Percentiles rank a stretch among this genome's conserved stretches.
Conservation (phyloP, 2,329 filamentous ascomycete species). For the Fusarium setosum region DNA sequence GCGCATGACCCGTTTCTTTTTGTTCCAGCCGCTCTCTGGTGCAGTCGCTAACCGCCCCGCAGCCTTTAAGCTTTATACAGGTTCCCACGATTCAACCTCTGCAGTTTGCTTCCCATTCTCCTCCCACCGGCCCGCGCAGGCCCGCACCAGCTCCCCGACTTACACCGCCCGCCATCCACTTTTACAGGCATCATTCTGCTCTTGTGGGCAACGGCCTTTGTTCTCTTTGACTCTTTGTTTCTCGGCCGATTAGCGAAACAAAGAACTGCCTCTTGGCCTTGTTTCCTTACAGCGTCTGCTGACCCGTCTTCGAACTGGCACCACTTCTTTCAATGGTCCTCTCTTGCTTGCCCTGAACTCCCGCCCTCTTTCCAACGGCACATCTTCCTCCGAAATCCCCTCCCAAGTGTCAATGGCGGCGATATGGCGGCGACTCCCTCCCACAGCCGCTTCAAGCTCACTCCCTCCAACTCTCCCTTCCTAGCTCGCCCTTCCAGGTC, state of each 20-base stretch:
- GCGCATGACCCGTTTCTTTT: constrained; percentile 16
- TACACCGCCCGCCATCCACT: constrained; percentile 43
- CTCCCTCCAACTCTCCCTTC: constrained; percentile 82
- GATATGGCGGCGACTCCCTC: constrained; percentile 69
- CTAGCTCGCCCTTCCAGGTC: constrained; percentile 69
- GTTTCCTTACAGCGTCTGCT: constrained; percentile 1
- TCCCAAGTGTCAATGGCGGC: constrained; percentile 60
- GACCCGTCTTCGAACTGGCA: constrained; percentile 1
- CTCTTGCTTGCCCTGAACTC: constrained; percentile 13
- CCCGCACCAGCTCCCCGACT: constrained; percentile 40
- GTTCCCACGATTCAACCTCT: constrained; percentile 20
- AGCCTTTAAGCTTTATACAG: constrained; percentile 28
- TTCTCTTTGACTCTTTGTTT: constrained; percentile 13
- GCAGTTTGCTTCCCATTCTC: constrained; percentile 22
- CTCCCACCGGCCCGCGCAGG: constrained; percentile 30
- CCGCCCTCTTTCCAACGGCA: constrained; percentile 15
- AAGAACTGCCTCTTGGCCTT: background rate
- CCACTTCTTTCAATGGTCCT: constrained; percentile 26
- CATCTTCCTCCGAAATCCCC: constrained; percentile 16
- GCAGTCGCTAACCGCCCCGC: constrained; percentile 20
- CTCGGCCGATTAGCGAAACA: background rate
- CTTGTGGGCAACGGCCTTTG: constrained; percentile 4
- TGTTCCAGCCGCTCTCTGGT: constrained; percentile 10
- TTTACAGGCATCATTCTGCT: constrained; percentile 39
- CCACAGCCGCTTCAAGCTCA: constrained; percentile 72